phyloP scores from a whole-genome alignment of 225 moss, liverwort and hornwort species.

The Neckera pumila region DNA sequence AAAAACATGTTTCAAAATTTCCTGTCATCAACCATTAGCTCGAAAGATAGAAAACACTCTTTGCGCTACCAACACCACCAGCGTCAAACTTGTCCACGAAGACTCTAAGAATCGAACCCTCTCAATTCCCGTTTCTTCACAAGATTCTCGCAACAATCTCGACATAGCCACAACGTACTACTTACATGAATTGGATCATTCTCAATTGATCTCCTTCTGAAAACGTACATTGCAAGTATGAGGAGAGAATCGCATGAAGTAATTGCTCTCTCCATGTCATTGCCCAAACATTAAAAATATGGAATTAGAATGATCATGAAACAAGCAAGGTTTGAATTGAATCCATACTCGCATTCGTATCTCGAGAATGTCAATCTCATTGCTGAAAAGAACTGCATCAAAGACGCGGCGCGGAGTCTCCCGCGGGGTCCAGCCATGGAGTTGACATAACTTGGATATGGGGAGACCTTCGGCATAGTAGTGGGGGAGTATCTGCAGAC shows the following conservation, averaged over 20 bases:
- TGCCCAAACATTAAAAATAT: background rate
- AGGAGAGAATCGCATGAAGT: background rate
- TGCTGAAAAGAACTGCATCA: slow-evolving; percentile 62
- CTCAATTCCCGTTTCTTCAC: background rate
- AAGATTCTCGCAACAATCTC: background rate
- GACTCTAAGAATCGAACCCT: background rate
- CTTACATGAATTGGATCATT: background rate
- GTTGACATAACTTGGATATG: slow-evolving; percentile 16
- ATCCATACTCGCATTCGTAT: slow-evolving; percentile 27
- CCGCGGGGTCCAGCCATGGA: slow-evolving; percentile 42
- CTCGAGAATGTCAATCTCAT: slow-evolving; percentile 61
- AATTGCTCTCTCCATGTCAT: background rate
- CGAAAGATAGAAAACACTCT: too few species aligned
- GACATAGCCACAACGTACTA: background rate
- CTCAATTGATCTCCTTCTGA: background rate
- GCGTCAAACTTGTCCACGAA: too few species aligned
- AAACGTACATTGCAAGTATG: background rate
- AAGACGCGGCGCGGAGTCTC: slow-evolving; percentile 40
- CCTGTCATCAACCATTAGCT: too few species aligned
- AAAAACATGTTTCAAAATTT: too few species aligned
- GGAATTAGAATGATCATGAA: background rate
- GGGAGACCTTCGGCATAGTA: slow-evolving; percentile 40
- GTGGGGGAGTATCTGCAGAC: slow-evolving; percentile 29
- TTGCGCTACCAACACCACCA: too few species aligned
- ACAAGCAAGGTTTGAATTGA: background rate